phyloP scores from a whole-genome alignment of 164 flowering plant genomes.

The Nelumbo lutea region DNA sequence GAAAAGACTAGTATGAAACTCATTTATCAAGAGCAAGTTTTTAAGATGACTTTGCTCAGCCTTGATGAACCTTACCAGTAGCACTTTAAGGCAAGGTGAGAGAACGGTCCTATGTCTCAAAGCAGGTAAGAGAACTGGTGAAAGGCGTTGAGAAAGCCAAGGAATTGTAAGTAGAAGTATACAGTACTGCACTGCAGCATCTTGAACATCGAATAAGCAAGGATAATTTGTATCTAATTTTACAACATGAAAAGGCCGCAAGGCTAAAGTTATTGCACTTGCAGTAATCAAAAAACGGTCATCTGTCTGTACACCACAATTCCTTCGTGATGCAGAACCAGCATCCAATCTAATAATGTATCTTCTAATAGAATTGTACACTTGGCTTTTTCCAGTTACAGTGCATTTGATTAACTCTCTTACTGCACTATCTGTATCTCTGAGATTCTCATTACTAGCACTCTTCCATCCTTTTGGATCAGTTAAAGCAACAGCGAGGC shows the following conservation, averaged over 20 bases:
- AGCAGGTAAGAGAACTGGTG: constrained; percentile 73
- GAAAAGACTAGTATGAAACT: background rate
- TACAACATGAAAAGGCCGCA: constrained; percentile 68
- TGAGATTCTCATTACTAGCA: constrained; percentile 19
- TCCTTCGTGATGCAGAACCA: constrained; percentile 21
- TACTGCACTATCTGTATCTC: constrained; percentile 51
- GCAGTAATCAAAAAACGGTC: constrained; percentile 69
- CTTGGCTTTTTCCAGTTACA: constrained; percentile 49
- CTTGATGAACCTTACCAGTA: constrained; percentile 59
- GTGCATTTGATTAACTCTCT: constrained; percentile 45
- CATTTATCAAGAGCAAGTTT: background rate
- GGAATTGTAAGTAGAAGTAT: constrained; percentile 73
- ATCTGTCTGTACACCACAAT: constrained; percentile 32
- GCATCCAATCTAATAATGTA: constrained; percentile 47
- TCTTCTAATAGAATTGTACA: constrained; percentile 52
- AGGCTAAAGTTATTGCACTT: constrained; percentile 74
- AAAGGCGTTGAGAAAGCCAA: constrained; percentile 66
- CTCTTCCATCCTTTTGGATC: constrained; percentile 74
- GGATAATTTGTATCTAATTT: constrained; percentile 21
- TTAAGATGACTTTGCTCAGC: constrained; percentile 8
- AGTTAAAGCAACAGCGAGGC: constrained; percentile 62
- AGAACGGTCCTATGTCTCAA: constrained; percentile 68
- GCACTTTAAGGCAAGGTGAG: constrained; percentile 56
- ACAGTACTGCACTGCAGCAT: constrained; percentile 53
- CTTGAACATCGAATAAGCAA: constrained; percentile 22